A percentile compares a stretch with the other conserved stretches of the same genome.
These are phyloP conservation scores for Blastomyces parvus DNA, from an alignment of 2,329 filamentous ascomycete genomes.

Conservation along the genomic window DNA sequence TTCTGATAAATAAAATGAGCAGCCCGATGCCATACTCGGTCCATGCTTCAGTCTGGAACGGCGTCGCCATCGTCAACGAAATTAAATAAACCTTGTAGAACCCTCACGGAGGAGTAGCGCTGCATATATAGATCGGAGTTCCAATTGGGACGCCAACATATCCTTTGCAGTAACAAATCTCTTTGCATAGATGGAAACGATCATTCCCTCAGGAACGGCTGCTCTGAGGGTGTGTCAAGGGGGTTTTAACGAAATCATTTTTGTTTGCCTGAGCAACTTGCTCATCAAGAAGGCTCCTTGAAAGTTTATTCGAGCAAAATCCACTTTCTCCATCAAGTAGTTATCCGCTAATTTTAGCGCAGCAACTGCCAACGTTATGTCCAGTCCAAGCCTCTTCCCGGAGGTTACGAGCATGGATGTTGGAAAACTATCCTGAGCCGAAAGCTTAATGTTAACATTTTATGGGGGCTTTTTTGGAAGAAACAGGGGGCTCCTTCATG, in stretches of 20 bases:
- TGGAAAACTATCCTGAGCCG: background rate
- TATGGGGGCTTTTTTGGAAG: too few relatives aligned
- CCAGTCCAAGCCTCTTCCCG: background rate
- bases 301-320: background rate
- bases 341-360: background rate
- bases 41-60: constrained; percentile 39
- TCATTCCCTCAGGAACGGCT: background rate
- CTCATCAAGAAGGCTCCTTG: background rate
- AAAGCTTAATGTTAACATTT: background rate
- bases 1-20: constrained; percentile 31
- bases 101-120: background rate
- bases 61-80: constrained; percentile 20
- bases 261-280: background rate
- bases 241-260: background rate
- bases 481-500: too few relatives aligned
- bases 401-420: too few relatives aligned
- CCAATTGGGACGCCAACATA: background rate
- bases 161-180: background rate
- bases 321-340: background rate
- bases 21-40: constrained; percentile 36
- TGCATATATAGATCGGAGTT: background rate
- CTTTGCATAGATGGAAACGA: background rate
- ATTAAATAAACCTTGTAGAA: background rate
- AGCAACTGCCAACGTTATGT: background rate
- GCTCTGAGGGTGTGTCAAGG: background rate